Percentiles rank a stretch among this genome's conserved stretches.
phyloP scores from a whole-genome alignment of 2,329 filamentous ascomycete species.

The Domatiomyces globalis region DNA sequence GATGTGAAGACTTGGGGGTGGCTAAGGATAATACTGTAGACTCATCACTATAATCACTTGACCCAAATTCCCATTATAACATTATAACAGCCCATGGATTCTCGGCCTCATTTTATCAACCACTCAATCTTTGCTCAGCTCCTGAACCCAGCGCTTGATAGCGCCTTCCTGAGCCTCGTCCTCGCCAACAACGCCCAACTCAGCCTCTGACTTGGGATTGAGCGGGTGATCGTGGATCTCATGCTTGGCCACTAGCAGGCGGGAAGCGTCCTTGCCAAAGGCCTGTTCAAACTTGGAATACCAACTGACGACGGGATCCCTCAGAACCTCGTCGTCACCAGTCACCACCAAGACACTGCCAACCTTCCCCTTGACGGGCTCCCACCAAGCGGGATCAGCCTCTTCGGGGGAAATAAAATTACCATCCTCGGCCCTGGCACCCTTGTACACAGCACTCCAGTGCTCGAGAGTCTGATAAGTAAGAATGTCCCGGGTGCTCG shows the following conservation, averaged over 20 bases:
- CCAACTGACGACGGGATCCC: constrained; percentile 7
- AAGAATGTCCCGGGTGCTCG: constrained; percentile 3
- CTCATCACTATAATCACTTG: no score
- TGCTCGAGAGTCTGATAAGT: constrained; percentile 3
- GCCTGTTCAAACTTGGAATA: constrained; percentile 7
- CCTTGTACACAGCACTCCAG: constrained; percentile 8
- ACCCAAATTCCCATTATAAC: no score
- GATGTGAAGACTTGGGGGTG: no score
- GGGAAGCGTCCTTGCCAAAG: constrained; percentile 1
- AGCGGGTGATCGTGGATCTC: constrained; percentile 9
- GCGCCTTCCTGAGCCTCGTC: constrained; percentile 7
- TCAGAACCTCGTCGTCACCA: constrained; percentile 6
- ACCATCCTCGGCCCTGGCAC: constrained; percentile 3
- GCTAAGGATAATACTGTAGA: no score
- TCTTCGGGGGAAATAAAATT: constrained; percentile 5
- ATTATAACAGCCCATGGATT: no score
- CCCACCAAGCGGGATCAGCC: constrained; percentile 7
- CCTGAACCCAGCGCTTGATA: constrained; percentile 6
- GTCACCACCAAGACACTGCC: constrained; percentile 5
- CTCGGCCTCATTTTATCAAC: no score
- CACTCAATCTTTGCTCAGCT: background rate
- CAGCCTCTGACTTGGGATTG: constrained; percentile 1
- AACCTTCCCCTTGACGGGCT: constrained; percentile 2
- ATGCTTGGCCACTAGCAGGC: constrained; percentile 3
- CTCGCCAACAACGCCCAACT: constrained; percentile 1